Evolutionary conservation across 2,329 filamentous ascomycete genomes (phyloP), one percentile per base, ranked within the genome.

Genomic region (Phyllosticta citribraziliensis): DNA sequence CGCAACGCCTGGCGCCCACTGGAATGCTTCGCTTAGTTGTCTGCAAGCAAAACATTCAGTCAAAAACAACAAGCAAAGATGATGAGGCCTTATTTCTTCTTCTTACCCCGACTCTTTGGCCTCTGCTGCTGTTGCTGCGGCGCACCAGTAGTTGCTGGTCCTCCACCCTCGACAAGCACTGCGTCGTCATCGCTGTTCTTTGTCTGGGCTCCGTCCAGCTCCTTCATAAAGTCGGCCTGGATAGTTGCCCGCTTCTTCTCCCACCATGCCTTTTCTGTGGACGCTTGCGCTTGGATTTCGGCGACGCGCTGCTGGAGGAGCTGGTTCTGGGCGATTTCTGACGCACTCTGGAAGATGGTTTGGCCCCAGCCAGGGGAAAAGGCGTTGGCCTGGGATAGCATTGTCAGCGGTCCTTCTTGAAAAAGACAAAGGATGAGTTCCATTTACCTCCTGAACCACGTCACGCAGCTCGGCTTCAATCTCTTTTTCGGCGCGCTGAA

Each of bases 381-480:
- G 20, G 89, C 91, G 73, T 97, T 97, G 69, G 95, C 94, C 91
- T 97, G 66, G 8, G 47, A 47, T 51, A 22, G 60, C 20, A 61
- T 62, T 64, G 62, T 73, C 63, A 72, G 65, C 58, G 10, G 9
- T 4, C 12, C 20, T 10, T 20, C 17, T 6, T 14, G 14, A 54
- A 3, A 30, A 10, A 17, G 12, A 27, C 12, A 10, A 33, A 8
- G 2, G 20, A 25, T 24, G 27, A 5, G 20, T 5, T 10, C 19
- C 47, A 68, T 81, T 64, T 74, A 95, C 91, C 86, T 97, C 93
- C 68, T 86, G 84, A 35, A 97, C 91, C 24, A 97, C 93, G 75
- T 99, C 94, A 68, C 90, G 85, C 64, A 99, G 81, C 77, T 99
- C 94, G 67, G 91, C 90, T 77, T 99, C 92, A 80, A 97, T 95